These are phyloP conservation scores for Pleurozium schreberi DNA, from an alignment of 225 moss, liverwort and hornwort genomes.

Conservation along the genomic window DNA sequence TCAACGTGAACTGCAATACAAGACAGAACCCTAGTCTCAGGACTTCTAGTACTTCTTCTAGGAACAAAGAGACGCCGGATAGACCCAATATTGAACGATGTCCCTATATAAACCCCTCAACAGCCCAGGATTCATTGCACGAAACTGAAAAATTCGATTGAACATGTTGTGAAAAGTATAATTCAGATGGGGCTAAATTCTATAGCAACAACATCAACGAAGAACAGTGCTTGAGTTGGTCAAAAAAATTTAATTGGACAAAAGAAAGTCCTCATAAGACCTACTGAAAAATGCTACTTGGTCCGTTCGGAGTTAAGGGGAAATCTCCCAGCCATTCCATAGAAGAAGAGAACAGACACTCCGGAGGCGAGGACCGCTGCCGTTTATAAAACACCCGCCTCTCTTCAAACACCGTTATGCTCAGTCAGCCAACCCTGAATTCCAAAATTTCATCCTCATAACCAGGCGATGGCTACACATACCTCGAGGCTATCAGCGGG, in stretches of 20 bases:
- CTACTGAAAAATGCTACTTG: neutral
- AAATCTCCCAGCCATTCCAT: neutral
- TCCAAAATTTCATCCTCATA: neutral
- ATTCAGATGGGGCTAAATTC: neutral
- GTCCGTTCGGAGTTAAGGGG: neutral
- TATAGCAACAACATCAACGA: neutral
- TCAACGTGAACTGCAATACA: constrained; percentile 67
- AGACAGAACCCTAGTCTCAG: neutral
- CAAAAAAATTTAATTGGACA: neutral
- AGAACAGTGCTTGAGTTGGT: neutral
- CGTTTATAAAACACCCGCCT: neutral
- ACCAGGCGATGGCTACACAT: neutral
- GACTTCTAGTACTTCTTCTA: neutral
- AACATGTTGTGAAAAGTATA: neutral
- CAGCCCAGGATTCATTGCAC: neutral
- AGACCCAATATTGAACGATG: neutral
- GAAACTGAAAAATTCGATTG: neutral
- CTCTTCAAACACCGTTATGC: neutral
- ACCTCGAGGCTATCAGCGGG: constrained; percentile 31
- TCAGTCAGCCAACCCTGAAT: neutral
- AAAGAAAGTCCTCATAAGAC: neutral
- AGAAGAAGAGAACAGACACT: neutral
- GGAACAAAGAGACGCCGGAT: neutral
- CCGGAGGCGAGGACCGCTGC: neutral
- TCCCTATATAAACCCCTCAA: neutral